Conservation (phyloP, 2,329 filamentous ascomycete species). For the Scedosporium minutisporum region DNA sequence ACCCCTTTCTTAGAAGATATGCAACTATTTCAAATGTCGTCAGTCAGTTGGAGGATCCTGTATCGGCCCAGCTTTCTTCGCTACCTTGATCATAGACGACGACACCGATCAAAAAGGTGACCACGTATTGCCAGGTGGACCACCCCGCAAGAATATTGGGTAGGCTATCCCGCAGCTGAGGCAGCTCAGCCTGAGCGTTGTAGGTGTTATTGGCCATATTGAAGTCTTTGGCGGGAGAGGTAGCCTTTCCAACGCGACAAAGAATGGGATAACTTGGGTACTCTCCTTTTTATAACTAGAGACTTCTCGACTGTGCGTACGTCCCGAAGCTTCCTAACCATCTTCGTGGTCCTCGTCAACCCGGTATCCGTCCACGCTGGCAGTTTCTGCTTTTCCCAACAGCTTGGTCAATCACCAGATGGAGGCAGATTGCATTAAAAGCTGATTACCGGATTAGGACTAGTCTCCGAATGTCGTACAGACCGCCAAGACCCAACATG, state of each 20-base stretch:
- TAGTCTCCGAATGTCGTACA: conserved; percentile 21
- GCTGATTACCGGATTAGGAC: conserved; percentile 12
- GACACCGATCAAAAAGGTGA: conserved; percentile 21
- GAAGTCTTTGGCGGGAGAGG: background rate
- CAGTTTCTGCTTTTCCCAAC: too few species aligned
- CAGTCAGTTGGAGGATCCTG: background rate
- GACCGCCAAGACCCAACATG: conserved; percentile 5
- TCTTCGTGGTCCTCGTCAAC: too few species aligned
- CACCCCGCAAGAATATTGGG: conserved; percentile 9
- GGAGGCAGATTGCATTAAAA: background rate
- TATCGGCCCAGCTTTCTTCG: background rate
- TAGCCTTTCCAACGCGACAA: background rate
- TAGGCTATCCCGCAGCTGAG: background rate
- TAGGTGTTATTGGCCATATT: conserved; percentile 1
- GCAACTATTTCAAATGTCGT: conserved; percentile 30
- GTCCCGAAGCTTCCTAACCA: too few species aligned
- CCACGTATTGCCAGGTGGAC: conserved; percentile 19
- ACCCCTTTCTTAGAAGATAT: conserved; percentile 52
- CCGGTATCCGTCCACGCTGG: too few species aligned
- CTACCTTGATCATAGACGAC: conserved; percentile 31
- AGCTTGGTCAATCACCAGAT: too few species aligned
- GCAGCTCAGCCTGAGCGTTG: background rate
- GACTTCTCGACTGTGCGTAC: too few species aligned
- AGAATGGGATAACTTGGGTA: background rate
- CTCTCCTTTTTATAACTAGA: background rate